Conservation (phyloP, 805 yeast genomes). For the Myxozyma melibiosi region DNA sequence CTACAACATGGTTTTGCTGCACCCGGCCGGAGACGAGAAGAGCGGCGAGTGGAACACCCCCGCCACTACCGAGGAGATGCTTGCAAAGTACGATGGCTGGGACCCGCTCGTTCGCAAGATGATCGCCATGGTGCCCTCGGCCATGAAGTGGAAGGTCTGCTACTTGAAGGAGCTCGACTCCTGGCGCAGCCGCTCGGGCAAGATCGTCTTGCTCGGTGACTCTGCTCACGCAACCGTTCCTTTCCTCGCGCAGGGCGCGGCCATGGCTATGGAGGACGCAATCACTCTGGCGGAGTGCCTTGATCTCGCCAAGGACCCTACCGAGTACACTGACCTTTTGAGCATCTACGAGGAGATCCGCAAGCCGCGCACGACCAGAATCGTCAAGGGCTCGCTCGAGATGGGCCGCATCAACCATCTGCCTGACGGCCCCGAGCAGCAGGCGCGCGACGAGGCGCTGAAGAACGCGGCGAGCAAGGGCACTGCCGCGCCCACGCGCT, state of each 20-base stretch:
- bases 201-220: constrained; percentile 43
- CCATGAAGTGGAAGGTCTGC: constrained; percentile 40
- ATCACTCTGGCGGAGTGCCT: constrained; percentile 12
- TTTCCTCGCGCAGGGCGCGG: constrained; percentile 34
- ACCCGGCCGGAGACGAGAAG: constrained; percentile 13
- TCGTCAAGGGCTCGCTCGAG: constrained; percentile 9
- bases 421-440: constrained; percentile 13
- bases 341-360: constrained; percentile 15
- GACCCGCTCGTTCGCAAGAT: constrained; percentile 37
- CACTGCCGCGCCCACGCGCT: not conserved
- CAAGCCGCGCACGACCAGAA: constrained; percentile 21
- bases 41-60: constrained; percentile 12
- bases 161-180: constrained; percentile 36
- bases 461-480: not conserved
- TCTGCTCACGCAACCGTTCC: constrained; percentile 46
- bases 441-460: constrained; percentile 8
- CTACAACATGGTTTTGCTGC: constrained; percentile 24
- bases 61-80: constrained; percentile 36
- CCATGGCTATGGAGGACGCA: constrained; percentile 25
- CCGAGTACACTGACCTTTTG: constrained; percentile 4
- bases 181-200: constrained; percentile 40
- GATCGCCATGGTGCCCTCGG: constrained; percentile 32
- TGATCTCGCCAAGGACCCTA: constrained; percentile 1
- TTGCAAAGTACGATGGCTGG: constrained; percentile 37
- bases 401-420: constrained; percentile 14